A percentile compares a stretch with the other conserved stretches of the same genome.
These are phyloP conservation scores for Macrolepiota dolichaula DNA, from an alignment of 768 basidiomycete species.

Conservation along the genomic window DNA sequence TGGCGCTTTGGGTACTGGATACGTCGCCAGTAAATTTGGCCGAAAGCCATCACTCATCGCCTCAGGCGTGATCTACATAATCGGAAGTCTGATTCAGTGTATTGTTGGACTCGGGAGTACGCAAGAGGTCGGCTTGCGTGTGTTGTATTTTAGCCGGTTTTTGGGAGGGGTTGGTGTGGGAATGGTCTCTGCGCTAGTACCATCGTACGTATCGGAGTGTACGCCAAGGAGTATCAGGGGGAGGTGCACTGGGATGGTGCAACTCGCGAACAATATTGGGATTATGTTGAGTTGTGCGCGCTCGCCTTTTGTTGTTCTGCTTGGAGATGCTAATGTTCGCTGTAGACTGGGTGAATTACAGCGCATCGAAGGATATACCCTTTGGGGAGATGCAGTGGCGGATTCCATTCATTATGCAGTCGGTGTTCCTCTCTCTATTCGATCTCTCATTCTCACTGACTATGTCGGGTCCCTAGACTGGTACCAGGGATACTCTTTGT, in stretches of 20 bases:
- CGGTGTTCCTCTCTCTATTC: not conserved
- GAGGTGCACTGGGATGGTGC: conserved; percentile 44
- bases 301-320: not conserved
- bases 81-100: conserved; percentile 46
- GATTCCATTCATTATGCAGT: conserved; percentile 48
- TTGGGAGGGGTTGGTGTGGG: conserved; percentile 61
- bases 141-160: conserved; percentile 50
- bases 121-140: conserved; percentile 27
- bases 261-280: conserved; percentile 32
- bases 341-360: conserved; percentile 47
- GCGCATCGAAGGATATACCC: conserved; percentile 31
- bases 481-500: conserved; percentile 50
- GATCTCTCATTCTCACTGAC: not conserved
- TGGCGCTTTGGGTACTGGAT: conserved; percentile 39
- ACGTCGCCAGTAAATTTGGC: conserved; percentile 39
- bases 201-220: conserved; percentile 50
- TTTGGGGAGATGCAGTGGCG: conserved; percentile 47
- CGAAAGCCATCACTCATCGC: conserved; percentile 41
- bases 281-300: conserved; percentile 35
- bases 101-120: conserved; percentile 39
- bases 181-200: conserved; percentile 46
- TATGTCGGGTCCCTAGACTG: conserved; percentile 21
- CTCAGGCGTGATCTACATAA: conserved; percentile 42
- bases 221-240: conserved; percentile 46
- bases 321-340: not conserved